Percentiles rank a stretch among this genome's conserved stretches.
These are phyloP conservation scores for Penicillium verhagenii DNA, from an alignment of 495 filamentous ascomycete species.

Conservation along the genomic window DNA sequence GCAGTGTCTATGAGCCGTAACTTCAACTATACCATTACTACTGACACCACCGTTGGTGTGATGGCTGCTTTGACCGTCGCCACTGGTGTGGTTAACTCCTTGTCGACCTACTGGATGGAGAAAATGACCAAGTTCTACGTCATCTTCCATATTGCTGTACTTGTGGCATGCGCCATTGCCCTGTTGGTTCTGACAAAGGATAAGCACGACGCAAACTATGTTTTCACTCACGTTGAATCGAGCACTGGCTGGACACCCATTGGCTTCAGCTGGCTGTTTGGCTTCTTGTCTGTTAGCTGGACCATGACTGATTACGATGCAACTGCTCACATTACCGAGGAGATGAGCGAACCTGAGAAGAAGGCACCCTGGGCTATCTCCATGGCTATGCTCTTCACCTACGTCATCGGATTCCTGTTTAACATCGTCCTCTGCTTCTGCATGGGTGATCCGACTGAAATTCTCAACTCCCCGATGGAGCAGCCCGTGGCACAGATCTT, in stretches of 20 bases:
- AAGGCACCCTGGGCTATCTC: slow-evolving; percentile 63
- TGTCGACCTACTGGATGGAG: slow-evolving; percentile 61
- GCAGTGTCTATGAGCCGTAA: slow-evolving; percentile 60
- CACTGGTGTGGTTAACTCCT: slow-evolving; percentile 56
- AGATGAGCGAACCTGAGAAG: slow-evolving; percentile 56
- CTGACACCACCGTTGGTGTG: slow-evolving; percentile 53
- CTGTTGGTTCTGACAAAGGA: slow-evolving; percentile 58
- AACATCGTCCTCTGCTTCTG: slow-evolving; percentile 62
- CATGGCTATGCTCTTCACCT: slow-evolving; percentile 58
- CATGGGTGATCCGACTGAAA: slow-evolving; percentile 53
- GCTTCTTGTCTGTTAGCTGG: slow-evolving; percentile 68
- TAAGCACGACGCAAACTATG: slow-evolving; percentile 58
- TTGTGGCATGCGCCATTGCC: slow-evolving; percentile 57
- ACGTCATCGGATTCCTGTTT: slow-evolving; percentile 59
- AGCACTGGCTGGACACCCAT: slow-evolving; percentile 60
- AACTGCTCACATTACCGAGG: slow-evolving; percentile 62
- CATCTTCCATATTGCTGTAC: slow-evolving; percentile 61
- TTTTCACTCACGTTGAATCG: slow-evolving; percentile 61
- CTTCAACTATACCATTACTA: slow-evolving; percentile 54
- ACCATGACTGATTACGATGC: slow-evolving; percentile 61
- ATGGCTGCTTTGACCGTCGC: slow-evolving; percentile 59
- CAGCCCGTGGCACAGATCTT: slow-evolving; percentile 67
- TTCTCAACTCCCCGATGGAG: slow-evolving; percentile 44
- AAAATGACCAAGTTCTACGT: slow-evolving; percentile 64
- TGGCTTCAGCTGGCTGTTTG: slow-evolving; percentile 69